phyloP scores from a whole-genome alignment of 75 land plant genomes.

The Picea sitchensis region DNA sequence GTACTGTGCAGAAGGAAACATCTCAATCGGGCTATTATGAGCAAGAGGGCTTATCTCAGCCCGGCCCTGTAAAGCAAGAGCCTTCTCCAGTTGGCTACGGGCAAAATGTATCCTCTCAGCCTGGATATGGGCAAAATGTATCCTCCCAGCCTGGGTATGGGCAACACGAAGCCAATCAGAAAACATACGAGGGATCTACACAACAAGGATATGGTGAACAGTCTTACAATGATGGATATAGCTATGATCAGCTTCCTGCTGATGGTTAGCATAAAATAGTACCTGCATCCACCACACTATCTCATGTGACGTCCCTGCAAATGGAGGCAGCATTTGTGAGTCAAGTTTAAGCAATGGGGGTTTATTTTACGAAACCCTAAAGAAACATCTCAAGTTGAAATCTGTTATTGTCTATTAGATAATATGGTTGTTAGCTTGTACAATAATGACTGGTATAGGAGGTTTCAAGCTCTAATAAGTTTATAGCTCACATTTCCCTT shows the following conservation, averaged over 20 bases:
- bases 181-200: conserved; percentile 29
- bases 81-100: conserved; percentile 12
- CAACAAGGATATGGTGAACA: conserved; percentile 39
- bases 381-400: background rate
- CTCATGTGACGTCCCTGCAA: background rate
- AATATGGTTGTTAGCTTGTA: background rate
- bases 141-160: conserved; percentile 25
- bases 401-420: background rate
- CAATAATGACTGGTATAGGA: background rate
- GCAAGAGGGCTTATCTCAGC: conserved; percentile 30
- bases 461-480: background rate
- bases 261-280: background rate
- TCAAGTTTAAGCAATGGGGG: background rate
- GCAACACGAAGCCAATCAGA: conserved; percentile 28
- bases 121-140: conserved; percentile 23
- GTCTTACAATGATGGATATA: background rate
- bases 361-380: background rate
- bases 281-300: background rate
- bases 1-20: conserved; percentile 6
- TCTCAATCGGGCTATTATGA: conserved; percentile 12
- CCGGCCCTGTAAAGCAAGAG: conserved; percentile 18
- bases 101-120: conserved; percentile 14
- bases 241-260: background rate
- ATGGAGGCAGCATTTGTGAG: background rate
- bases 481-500: background rate